Evolutionary conservation across 768 basidiomycete genomes (phyloP), one percentile per base, ranked within the genome.

Genomic region (Rhodocollybia butyracea): DNA sequence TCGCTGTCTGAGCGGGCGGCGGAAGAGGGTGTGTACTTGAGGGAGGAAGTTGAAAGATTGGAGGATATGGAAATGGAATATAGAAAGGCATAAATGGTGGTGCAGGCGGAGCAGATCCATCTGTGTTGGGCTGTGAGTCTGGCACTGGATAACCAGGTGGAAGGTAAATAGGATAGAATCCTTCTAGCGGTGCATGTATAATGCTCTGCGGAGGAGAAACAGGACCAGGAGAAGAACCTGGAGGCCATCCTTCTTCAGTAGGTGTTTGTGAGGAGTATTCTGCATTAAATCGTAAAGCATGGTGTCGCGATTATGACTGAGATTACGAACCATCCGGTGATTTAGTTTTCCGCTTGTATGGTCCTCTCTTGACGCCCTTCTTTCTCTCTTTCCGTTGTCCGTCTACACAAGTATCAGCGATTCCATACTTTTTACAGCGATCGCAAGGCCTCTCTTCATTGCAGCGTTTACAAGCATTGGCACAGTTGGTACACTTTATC

Each of bases 301-400:
- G 48, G 32, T 36, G 34, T 34, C 4, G 4, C 4, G 2, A 15
- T 2, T 39, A 5, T 10, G 22, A 22, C 24, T 4, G 12, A 3
- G 17, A 13, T 38, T 1, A 50, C 53, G 40, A 45, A 45, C 42
- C 47, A 27, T 51, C 53, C 2, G 56, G 19, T n/a, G 60, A 22
- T 55, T 79, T 79, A 57, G 71, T 70, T 63, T 80, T 80, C 57
- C 80, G 76, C 74, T 90, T 91, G 78, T 93, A 93, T 57, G 91
- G 91, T 3, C 91, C 91, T 59, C 91, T 79, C 72, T 93, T 93
- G 68, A 92, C 80, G 53, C 91, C 91, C 69, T 90, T 92, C 73
- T 92, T 93, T 59, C 94, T 80, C 70, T 96, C 94, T 73, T 96
- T 97, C 65, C 94, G 82, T 64, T 91, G 88, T 29, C 93, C 94